Evolutionary conservation across 2,329 filamentous ascomycete genomes (phyloP).

Genomic region (Claviceps digitariae): DNA sequence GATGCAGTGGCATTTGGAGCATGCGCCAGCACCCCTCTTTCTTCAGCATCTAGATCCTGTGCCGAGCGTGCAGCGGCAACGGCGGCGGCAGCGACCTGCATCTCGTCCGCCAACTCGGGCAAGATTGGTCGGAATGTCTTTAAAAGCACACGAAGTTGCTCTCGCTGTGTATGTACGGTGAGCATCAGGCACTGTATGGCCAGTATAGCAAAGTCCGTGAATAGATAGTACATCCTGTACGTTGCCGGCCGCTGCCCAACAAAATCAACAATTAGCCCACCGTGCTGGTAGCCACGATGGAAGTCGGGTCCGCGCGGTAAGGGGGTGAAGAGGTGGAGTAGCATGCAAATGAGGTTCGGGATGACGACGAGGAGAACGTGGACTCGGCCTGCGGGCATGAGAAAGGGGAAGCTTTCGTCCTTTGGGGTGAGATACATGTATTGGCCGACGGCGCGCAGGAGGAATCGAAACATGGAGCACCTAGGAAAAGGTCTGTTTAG

Average conservation of each 20-base stretch:
- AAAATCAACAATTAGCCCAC: slow-evolving; percentile 54
- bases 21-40: slow-evolving; percentile 31
- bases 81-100: slow-evolving; percentile 4
- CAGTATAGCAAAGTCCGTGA: slow-evolving; percentile 43
- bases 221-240: slow-evolving; percentile 39
- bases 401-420: slow-evolving; percentile 39
- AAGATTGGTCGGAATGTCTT: slow-evolving; percentile 24
- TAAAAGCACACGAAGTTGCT: slow-evolving; percentile 38
- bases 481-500: slow-evolving; percentile 22
- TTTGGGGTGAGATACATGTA: slow-evolving; percentile 52
- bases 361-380: slow-evolving; percentile 45
- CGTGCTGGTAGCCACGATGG: slow-evolving; percentile 51
- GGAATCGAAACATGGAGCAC: slow-evolving; percentile 50
- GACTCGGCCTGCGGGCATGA: slow-evolving; percentile 40
- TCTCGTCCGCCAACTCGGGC: slow-evolving; percentile 16
- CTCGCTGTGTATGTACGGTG: slow-evolving; percentile 46
- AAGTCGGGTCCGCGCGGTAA: slow-evolving; percentile 45
- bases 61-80: slow-evolving; percentile 13
- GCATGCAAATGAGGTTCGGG: slow-evolving; percentile 46
- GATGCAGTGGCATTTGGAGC: slow-evolving; percentile 11
- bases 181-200: slow-evolving; percentile 50
- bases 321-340: slow-evolving; percentile 43
- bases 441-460: slow-evolving; percentile 45
- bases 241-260: slow-evolving; percentile 51
- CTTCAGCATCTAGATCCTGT: slow-evolving; percentile 44